Evolutionary conservation across 371 early-diverging fungal species (phyloP).

Genomic region (Mucor racemosus): DNA sequence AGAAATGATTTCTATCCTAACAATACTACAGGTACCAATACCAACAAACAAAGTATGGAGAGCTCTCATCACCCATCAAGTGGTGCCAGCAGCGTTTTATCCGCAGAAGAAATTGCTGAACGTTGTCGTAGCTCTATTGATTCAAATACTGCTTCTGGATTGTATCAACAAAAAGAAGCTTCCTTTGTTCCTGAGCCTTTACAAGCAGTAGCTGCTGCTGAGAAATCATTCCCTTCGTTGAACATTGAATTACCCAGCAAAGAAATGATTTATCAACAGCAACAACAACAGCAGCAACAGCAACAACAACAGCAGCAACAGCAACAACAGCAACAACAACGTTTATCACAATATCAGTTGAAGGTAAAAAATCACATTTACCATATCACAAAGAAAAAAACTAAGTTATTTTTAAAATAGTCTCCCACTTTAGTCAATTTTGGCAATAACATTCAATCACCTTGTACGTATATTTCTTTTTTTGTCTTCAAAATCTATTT

Average conservation of each 20-base stretch:
- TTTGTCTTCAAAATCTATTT: neutral
- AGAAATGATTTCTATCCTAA: conserved; percentile 31
- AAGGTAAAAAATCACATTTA: neutral
- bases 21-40: conserved; percentile 17
- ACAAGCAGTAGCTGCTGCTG: neutral
- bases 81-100: neutral
- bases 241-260: neutral
- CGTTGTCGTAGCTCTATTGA: conserved; percentile 2
- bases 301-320: neutral
- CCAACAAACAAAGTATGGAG: neutral
- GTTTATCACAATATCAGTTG: neutral
- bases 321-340: neutral
- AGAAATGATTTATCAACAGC: neutral
- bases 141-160: neutral
- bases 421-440: conserved; percentile 8
- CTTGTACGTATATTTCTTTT: conserved; percentile 6
- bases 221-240: neutral
- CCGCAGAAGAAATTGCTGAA: neutral
- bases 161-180: conserved; percentile 2
- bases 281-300: neutral
- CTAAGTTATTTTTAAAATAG: neutral
- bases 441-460: neutral
- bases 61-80: neutral
- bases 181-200: neutral
- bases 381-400: neutral